Evolutionary conservation across 495 filamentous ascomycete genomes (phyloP).

Genomic region (Rhypophila decipiens): DNA sequence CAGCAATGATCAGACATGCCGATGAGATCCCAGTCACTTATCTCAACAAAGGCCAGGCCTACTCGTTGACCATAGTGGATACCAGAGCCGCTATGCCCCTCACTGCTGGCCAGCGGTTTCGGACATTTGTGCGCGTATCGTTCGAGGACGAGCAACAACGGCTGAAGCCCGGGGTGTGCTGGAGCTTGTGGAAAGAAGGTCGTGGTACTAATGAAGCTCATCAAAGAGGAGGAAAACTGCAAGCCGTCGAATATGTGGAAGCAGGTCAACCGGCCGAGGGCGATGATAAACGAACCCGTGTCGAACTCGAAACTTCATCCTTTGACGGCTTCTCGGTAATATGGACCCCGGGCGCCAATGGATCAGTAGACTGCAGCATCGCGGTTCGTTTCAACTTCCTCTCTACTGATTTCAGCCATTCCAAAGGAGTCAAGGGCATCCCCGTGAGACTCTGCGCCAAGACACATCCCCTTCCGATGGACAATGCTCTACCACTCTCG

Average conservation of each 20-base stretch:
- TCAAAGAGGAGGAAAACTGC: slow-evolving; percentile 75
- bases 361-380: slow-evolving; percentile 64
- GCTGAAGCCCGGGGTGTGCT: slow-evolving; percentile 72
- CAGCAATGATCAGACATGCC: slow-evolving; percentile 85
- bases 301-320: slow-evolving; percentile 74
- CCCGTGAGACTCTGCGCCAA: slow-evolving; percentile 89
- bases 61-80: slow-evolving; percentile 73
- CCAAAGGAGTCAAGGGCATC: slow-evolving; percentile 95
- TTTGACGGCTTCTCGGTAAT: slow-evolving; percentile 89
- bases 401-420: slow-evolving; percentile 96
- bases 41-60: slow-evolving; percentile 94
- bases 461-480: slow-evolving; percentile 57
- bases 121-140: slow-evolving; percentile 83
- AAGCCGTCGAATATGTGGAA: slow-evolving; percentile 92
- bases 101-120: slow-evolving; percentile 54
- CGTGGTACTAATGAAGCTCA: slow-evolving; percentile 84
- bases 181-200: slow-evolving; percentile 95
- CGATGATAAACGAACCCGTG: slow-evolving; percentile 61
- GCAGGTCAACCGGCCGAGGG: slow-evolving; percentile 61
- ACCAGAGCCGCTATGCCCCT: slow-evolving; percentile 41
- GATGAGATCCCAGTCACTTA: slow-evolving; percentile 93
- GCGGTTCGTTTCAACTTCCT: slow-evolving; percentile 95
- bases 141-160: slow-evolving; percentile 93
- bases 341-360: slow-evolving; percentile 67
- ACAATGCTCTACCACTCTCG: slow-evolving; percentile 36